phyloP scores from a whole-genome alignment of 2,329 filamentous ascomycete genomes.

The Kalmusia sp. region DNA sequence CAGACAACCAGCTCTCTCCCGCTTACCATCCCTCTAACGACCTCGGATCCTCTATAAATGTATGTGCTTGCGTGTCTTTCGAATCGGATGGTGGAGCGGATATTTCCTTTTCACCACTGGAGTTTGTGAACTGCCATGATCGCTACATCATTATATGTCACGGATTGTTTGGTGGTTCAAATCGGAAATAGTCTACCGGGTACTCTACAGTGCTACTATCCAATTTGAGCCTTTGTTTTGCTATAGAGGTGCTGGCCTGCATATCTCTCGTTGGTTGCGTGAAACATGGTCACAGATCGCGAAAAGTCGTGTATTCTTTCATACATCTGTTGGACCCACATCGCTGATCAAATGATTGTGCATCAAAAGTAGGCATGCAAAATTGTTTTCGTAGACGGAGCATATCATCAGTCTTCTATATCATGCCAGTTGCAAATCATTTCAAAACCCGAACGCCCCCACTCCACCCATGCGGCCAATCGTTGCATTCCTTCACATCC shows the following conservation, averaged over 20 bases:
- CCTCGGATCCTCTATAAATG: constrained; percentile 30
- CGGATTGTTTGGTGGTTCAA: constrained; percentile 41
- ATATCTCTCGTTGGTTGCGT: background rate
- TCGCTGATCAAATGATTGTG: background rate
- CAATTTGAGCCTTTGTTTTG: constrained; percentile 47
- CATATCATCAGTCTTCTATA: constrained; percentile 8
- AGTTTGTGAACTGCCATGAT: constrained; percentile 46
- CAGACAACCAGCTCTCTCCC: constrained; percentile 20
- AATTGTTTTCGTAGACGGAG: background rate
- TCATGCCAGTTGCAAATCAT: constrained; percentile 7
- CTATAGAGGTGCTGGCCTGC: constrained; percentile 21
- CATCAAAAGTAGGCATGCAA: constrained; percentile 6
- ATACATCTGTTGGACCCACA: background rate
- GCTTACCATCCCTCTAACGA: constrained; percentile 30
- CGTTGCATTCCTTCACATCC: background rate
- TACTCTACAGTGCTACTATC: constrained; percentile 45
- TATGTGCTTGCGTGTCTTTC: constrained; percentile 41
- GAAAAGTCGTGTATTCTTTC: constrained; percentile 1
- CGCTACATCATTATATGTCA: constrained; percentile 34
- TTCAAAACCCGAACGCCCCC: constrained; percentile 7
- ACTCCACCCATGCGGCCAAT: constrained; percentile 6
- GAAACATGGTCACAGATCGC: background rate
- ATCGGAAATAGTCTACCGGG: constrained; percentile 42
- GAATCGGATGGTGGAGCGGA: constrained; percentile 47
- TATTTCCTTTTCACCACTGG: constrained; percentile 43